Evolutionary conservation across 169 alveolate genomes (phyloP), one percentile per base, ranked within the genome.

Genomic region (Amoebophrya sp.): DNA sequence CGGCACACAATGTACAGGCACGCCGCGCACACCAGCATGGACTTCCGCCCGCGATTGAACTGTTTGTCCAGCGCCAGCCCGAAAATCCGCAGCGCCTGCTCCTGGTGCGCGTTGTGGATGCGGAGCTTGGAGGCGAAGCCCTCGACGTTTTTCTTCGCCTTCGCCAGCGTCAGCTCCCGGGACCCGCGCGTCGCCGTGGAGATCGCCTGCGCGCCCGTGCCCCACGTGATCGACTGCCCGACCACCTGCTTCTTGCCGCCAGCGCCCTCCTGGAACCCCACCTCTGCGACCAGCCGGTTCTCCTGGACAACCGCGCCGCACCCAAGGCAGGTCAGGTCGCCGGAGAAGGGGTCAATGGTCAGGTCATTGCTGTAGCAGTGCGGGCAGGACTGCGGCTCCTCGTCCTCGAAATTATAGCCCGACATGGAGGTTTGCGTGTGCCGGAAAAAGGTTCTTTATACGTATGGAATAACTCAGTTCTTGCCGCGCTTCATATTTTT

Each of bases 11-110:
- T 96, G 94, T 98, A 98, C 38, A 98, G 94, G 93, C 98, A 96
- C 25, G 98, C 97, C 23, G 99, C 97, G 88, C 98, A 98, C 10
- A 98, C 99, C 91, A 96, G 97, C 92, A 95, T 94, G 91, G 97
- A 97, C 90, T 97, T 97, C 90, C 99, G 94, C 0, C 99, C 99
- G 95, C 96, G 95, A 18, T 98, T 97, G 90, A 98, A 98, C 92
- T 97, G 97, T 89, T 98, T 95, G 91, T 98, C 98, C 35, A 97
- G 96, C 23, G 99, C 99, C 95, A 98, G 94, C 40, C 95, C 93
- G 94, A 95, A 97, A n/a, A 97, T 95, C 91, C 99, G 95, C 77
- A 97, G 94, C 12, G 98, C 99, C 40, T 96, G 94, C 77, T 98
- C 99, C 40, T 96, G 95, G 38, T 94, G 96, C 77, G 95, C 95